Evolutionary conservation across 2,329 filamentous ascomycete species (phyloP).

Genomic region (Pleoardoris graminearum): DNA sequence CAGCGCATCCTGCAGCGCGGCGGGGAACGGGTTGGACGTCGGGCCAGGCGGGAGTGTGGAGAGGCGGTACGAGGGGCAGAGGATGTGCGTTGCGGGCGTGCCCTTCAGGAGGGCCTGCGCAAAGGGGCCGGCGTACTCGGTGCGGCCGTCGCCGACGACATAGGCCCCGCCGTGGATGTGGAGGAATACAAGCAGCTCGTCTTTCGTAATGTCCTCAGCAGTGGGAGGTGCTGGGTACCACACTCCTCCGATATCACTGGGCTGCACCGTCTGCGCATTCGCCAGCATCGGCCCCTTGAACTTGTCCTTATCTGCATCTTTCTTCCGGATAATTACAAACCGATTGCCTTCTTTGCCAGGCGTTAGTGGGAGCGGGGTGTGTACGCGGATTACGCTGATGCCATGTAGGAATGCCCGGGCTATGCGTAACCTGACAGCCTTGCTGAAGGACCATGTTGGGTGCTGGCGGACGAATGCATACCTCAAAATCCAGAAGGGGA

Average conservation of each 20-base stretch:
- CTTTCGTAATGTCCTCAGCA: conserved; percentile 7
- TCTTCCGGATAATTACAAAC: conserved; percentile 41
- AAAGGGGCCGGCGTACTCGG: conserved; percentile 36
- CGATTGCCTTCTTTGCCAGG: conserved; percentile 46
- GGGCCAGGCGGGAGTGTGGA: conserved; percentile 44
- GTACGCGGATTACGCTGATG: conserved; percentile 29
- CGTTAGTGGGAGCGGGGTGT: conserved; percentile 38
- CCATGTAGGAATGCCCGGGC: conserved; percentile 41
- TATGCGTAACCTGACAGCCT: conserved; percentile 43
- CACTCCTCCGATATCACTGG: conserved; percentile 46
- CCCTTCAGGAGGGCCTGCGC: conserved; percentile 41
- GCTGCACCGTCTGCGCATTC: conserved; percentile 38
- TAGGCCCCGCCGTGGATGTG: conserved; percentile 57
- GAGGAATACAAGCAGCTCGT: conserved; percentile 44
- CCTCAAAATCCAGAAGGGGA: conserved; percentile 48
- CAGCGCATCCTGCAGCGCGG: conserved; percentile 55
- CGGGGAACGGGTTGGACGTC: conserved; percentile 53
- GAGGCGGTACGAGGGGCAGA: conserved; percentile 55
- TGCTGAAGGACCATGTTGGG: conserved; percentile 45
- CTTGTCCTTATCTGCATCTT: conserved; percentile 6
- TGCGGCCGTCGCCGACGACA: conserved; percentile 50
- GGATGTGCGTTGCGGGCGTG: conserved; percentile 45
- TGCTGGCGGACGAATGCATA: conserved; percentile 47
- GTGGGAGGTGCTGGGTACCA: conserved; percentile 46
- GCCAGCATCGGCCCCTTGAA: conserved; percentile 36